Conservation (phyloP, 2,329 filamentous ascomycete species). For the Stagonosporopsis chrysanthemi region DNA sequence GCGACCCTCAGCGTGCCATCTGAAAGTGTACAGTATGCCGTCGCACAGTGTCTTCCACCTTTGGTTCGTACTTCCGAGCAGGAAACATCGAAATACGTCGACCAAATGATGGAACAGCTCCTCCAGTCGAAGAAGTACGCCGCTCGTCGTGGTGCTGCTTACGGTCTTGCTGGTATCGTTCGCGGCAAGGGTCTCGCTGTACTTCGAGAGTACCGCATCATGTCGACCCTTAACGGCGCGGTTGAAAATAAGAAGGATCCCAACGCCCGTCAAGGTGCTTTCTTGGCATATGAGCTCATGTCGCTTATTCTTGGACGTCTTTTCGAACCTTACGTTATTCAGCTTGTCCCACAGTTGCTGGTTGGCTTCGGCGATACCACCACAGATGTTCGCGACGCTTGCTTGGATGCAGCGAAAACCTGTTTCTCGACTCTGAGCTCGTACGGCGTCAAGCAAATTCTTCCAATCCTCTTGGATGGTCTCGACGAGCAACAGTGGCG, state of each 20-base stretch:
- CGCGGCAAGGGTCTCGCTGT: slow-evolving; percentile 84
- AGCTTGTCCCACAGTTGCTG: slow-evolving; percentile 90
- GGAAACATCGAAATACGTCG: slow-evolving; percentile 80
- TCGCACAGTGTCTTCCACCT: slow-evolving; percentile 91
- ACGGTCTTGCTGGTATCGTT: slow-evolving; percentile 90
- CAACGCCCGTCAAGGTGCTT: slow-evolving; percentile 85
- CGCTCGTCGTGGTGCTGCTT: slow-evolving; percentile 89
- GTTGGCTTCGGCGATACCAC: slow-evolving; percentile 88
- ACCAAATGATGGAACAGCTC: slow-evolving; percentile 81
- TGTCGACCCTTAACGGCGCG: slow-evolving; percentile 79
- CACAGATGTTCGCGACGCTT: slow-evolving; percentile 89
- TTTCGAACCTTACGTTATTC: slow-evolving; percentile 96
- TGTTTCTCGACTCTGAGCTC: slow-evolving; percentile 94
- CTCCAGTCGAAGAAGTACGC: slow-evolving; percentile 90
- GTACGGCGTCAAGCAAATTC: slow-evolving; percentile 91
- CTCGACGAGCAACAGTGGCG: slow-evolving; percentile 97
- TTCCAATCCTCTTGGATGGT: slow-evolving; percentile 89
- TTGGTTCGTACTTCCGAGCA: slow-evolving; percentile 82
- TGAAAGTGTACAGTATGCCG: slow-evolving; percentile 95
- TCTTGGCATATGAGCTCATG: slow-evolving; percentile 89
- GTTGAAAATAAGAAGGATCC: slow-evolving; percentile 95
- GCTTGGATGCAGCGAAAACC: slow-evolving; percentile 89
- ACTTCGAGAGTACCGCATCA: slow-evolving; percentile 83
- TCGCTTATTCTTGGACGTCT: slow-evolving; percentile 84
- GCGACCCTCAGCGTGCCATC: slow-evolving; percentile 92